phyloP scores from a whole-genome alignment of 1,284 basidiomycete species.

The Ceratobasidium sp. region DNA sequence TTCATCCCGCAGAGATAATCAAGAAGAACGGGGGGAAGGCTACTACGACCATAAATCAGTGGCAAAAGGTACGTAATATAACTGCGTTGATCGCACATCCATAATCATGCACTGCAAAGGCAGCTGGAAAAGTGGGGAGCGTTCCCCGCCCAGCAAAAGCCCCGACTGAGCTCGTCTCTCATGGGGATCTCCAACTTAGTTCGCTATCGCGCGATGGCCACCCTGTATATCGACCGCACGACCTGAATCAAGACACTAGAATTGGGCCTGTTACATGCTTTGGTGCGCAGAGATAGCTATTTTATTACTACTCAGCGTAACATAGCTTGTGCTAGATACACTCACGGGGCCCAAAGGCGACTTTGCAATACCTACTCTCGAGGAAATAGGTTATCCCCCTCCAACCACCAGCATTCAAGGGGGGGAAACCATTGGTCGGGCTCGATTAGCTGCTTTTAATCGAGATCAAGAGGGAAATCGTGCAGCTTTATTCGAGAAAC shows the following conservation, averaged over 20 bases:
- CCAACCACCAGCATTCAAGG: conserved; percentile 55
- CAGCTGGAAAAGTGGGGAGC: conserved; percentile 45
- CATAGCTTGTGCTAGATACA: conserved; percentile 46
- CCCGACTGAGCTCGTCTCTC: conserved; percentile 46
- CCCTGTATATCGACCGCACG: conserved; percentile 42
- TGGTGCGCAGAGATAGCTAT: conserved; percentile 41
- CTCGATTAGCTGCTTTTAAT: conserved; percentile 52
- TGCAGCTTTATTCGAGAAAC: conserved; percentile 58
- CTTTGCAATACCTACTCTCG: conserved; percentile 57
- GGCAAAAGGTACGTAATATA: conserved; percentile 46
- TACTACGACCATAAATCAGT: conserved; percentile 48
- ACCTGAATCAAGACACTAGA: conserved; percentile 48
- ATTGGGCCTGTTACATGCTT: conserved; percentile 47
- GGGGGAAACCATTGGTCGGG: conserved; percentile 56
- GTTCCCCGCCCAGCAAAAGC: conserved; percentile 44
- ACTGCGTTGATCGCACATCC: background rate
- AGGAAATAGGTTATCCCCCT: conserved; percentile 53
- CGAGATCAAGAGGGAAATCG: conserved; percentile 47
- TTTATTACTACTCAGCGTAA: background rate
- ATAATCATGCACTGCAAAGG: conserved; percentile 41
- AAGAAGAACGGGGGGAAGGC: conserved; percentile 48
- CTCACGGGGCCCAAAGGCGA: conserved; percentile 51
- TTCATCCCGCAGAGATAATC: conserved; percentile 49
- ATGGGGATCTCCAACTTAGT: conserved; percentile 45
- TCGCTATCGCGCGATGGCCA: conserved; percentile 35